Conservation (phyloP, 2,329 filamentous ascomycete genomes). For the Verticillium zaregamsianum region DNA sequence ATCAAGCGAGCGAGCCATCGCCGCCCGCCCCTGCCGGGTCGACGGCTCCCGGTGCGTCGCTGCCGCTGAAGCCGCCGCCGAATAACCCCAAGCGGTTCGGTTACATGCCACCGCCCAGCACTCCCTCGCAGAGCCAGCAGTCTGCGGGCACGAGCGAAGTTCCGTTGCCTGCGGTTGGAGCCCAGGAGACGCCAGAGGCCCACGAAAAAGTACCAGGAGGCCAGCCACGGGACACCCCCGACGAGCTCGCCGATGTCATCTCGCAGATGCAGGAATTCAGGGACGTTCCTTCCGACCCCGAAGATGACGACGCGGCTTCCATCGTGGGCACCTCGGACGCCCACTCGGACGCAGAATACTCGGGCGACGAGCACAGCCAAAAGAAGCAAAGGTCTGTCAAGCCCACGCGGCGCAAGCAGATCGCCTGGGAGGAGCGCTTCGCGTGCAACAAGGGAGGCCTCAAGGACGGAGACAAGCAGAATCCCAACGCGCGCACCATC, state of each 20-base stretch:
- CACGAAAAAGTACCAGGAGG: background rate
- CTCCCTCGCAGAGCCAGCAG: slow-evolving; percentile 31
- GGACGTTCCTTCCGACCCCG: slow-evolving; percentile 47
- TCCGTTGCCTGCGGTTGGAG: background rate
- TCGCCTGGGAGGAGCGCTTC: slow-evolving; percentile 44
- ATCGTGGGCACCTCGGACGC: slow-evolving; percentile 13
- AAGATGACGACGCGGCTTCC: slow-evolving; percentile 39
- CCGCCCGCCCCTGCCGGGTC: background rate
- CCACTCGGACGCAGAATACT: slow-evolving; percentile 11
- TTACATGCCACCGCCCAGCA: slow-evolving; percentile 30
- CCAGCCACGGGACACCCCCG: slow-evolving; percentile 19
- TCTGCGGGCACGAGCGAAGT: slow-evolving; percentile 15
- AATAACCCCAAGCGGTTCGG: slow-evolving; percentile 32
- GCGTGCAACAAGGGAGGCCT: slow-evolving; percentile 50
- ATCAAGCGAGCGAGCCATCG: background rate
- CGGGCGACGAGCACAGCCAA: slow-evolving; percentile 20
- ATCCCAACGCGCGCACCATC: slow-evolving; percentile 74
- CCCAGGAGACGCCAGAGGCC: background rate
- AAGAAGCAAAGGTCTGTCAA: slow-evolving; percentile 18
- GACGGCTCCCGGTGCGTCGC: slow-evolving; percentile 1
- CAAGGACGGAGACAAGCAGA: slow-evolving; percentile 37
- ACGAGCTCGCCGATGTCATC: slow-evolving; percentile 63
- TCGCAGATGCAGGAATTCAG: slow-evolving; percentile 55
- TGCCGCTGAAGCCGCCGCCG: slow-evolving; percentile 44
- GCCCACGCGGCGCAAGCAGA: slow-evolving; percentile 21